These are phyloP conservation scores for Craspedostauros australis DNA, from an alignment of 108 stramenopile genomes.

Conservation along the genomic window DNA sequence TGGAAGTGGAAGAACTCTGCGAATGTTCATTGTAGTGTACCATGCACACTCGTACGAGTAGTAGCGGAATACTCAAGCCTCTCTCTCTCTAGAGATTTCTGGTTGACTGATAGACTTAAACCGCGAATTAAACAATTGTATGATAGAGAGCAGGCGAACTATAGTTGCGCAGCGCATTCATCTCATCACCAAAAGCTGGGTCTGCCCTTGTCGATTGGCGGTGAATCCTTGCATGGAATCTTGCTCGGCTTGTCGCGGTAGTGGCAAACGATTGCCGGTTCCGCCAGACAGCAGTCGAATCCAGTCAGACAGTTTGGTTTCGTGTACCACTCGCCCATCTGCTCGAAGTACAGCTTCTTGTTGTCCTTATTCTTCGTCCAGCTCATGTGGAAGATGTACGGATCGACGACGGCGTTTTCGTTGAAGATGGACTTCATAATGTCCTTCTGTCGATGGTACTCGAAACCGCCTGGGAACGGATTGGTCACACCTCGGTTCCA, in stretches of 20 bases:
- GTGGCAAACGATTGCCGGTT: conserved; percentile 40
- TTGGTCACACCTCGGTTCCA: conserved; percentile 27
- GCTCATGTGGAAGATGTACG: conserved; percentile 48
- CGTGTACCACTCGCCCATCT: conserved; percentile 62
- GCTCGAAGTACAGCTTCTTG: conserved; percentile 47
- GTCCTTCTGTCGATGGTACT: conserved; percentile 30
- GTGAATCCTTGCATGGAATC: conserved; percentile 37
- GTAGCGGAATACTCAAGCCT: no score
- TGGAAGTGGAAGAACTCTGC: no score
- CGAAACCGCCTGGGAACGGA: conserved; percentile 42
- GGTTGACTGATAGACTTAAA: no score
- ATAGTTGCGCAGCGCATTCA: no score
- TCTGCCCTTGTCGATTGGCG: conserved; percentile 23
- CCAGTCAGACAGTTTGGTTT: conserved; percentile 1
- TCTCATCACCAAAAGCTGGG: conserved; percentile 34
- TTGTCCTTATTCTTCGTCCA: conserved; percentile 69
- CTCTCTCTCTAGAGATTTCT: no score
- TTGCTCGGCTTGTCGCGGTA: conserved; percentile 57
- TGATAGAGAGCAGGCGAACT: no score
- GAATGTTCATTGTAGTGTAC: no score
- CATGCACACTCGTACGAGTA: no score
- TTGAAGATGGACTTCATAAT: conserved; percentile 25
- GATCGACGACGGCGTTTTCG: conserved; percentile 18
- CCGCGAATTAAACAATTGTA: no score
- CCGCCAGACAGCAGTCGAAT: conserved; percentile 31